Evolutionary conservation across 2,329 filamentous ascomycete genomes (phyloP), one percentile per base, ranked within the genome.

Genomic region (Rachicladosporium sp.): DNA sequence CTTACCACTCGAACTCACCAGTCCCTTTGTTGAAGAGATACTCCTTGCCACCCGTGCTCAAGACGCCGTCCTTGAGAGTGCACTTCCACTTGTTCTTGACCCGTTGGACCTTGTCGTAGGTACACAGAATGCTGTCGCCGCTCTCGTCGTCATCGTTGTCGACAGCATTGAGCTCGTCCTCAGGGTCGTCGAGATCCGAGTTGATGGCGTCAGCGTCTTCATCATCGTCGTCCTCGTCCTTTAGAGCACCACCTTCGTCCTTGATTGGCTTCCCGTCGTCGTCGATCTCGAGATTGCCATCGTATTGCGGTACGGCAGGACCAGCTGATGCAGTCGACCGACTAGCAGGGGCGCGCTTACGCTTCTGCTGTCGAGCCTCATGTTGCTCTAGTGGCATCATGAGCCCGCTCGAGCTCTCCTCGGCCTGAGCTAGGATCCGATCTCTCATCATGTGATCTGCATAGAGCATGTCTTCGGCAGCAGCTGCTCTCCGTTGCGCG

Each of bases 41-140:
- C 72, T 98, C 91, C 64, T 85, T 93, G 50, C 86, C 85, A 50
- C 89, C 88, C 30, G 93, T 86, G 33, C 84, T 93, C 50, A 98
- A 71, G 11, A 98, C 84, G 12, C 91, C 91, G 55, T 98, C 91
- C 68, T 96, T 96, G 47, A 98, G 77, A 1, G 86, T 88, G 65
- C 91, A 98, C 82, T 98, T 98, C 82, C 82, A 66, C 55, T 59
- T 98, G 68, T 96, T 98, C 78, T 98, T 98, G 55, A 96, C 91
- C 35, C 91, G 76, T 65, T 96, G 89, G 7, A 98, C 91, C 69
- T 98, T 98, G 69, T 98, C 91, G 60, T 98, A 98, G 59, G 93
- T 95, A 69, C 91, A 98, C 31, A 98, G 78, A 84, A 98, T 96
- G 48, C 82, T 75, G 29, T 79, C 76, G 33, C 93, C 88, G 44